phyloP scores from a whole-genome alignment of 257 asterid species.

The Lavandula angustifolia region DNA sequence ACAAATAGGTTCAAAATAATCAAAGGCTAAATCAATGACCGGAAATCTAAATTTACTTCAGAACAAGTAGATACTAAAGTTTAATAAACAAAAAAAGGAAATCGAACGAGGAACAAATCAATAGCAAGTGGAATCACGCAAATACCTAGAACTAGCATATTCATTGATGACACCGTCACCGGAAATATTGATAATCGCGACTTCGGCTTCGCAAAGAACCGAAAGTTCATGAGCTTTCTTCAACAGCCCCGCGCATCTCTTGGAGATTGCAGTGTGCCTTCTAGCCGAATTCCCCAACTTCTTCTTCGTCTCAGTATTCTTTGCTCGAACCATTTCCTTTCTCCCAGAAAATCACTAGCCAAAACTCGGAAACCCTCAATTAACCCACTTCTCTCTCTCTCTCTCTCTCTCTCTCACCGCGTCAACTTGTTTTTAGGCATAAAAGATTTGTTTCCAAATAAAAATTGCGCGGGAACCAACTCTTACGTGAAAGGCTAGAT shows the following conservation, averaged over 20 bases:
- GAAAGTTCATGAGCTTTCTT: conserved; percentile 66
- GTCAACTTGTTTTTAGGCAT: no score
- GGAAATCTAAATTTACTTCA: background rate
- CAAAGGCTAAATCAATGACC: no score
- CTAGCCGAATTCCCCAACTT: conserved; percentile 46
- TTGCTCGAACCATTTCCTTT: background rate
- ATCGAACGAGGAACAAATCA: background rate
- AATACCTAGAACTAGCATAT: conserved; percentile 47
- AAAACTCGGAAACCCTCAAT: no score
- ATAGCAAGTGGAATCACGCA: background rate
- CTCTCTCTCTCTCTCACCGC: no score
- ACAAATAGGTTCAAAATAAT: no score
- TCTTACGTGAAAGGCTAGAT: no score
- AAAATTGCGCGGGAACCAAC: no score
- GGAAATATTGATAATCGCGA: conserved; percentile 51
- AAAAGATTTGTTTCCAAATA: no score
- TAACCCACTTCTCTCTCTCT: no score
- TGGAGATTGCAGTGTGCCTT: conserved; percentile 48
- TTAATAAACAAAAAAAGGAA: background rate
- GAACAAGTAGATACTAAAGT: background rate
- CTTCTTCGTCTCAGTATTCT: conserved; percentile 4
- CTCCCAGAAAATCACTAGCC: no score
- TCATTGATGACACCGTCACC: conserved; percentile 49
- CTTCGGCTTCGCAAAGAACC: conserved; percentile 56
- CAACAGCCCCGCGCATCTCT: conserved; percentile 53